Evolutionary conservation across 768 basidiomycete species (phyloP), one percentile per base, ranked within the genome.

Genomic region (Rickenella mellea): DNA sequence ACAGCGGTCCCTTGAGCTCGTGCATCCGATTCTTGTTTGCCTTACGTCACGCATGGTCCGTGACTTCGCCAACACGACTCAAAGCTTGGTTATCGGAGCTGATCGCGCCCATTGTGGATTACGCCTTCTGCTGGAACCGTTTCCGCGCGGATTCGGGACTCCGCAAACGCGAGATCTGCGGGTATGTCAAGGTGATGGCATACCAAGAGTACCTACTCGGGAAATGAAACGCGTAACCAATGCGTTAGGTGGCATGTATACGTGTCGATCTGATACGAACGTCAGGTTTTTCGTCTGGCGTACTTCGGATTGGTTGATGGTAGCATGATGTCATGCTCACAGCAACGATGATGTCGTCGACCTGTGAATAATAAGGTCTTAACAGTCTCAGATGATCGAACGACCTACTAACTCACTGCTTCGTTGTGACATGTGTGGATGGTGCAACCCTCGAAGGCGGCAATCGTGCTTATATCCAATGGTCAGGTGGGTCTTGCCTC

Each of bases 121-220:
- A 65, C 14, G 97, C 84, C 55, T 99, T 96, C 60, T 1, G 96
- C 96, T 0, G 96, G 96, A 32, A 98, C 83, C 0, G 96, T 99
- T 65, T 98, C 94, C 0, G 79, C 90, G 27, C 96, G 78, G 53
- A 99, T 98, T 27, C 96, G 85, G 6, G 94, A 97, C 49, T 98
- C 93, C 96, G 78, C 94, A 52, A 99, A 99, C 1, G 85, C 78
- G 30, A 97, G 70, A 51, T 99, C 96, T 64, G 98, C 96, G 1
- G 84, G 71, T 51, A 69, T 78, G 64, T 96, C 90, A 43, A 99
- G 76, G 60, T 99, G 94, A 59, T 99, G 94, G 60, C 92, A 96
- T n/a, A 97, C 92, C 91, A 98, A 96, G 20, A 98, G 70, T 94
- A 98, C 98, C 93, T 96, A 3, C 11, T n/a, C n/a, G n/a, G n/a